These are phyloP conservation scores for Punica granatum DNA, from an alignment of 345 rosid species.

Conservation along the genomic window DNA sequence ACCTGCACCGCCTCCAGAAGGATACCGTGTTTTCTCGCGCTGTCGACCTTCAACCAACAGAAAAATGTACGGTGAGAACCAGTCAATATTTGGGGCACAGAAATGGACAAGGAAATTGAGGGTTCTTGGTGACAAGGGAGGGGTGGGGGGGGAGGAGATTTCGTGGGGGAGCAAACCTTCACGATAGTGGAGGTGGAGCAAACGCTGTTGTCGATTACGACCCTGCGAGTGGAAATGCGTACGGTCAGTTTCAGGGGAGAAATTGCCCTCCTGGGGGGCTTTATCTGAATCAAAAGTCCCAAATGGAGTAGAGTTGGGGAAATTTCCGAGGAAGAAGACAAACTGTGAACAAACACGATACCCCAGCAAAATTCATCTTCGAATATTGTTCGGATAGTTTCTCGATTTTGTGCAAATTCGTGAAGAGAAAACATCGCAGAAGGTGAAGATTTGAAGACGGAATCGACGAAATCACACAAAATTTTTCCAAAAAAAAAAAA, in stretches of 20 bases:
- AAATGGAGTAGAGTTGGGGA: background rate
- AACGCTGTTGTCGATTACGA: constrained; percentile 87
- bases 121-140: background rate
- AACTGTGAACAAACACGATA: background rate
- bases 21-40: constrained; percentile 85
- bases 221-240: constrained; percentile 38
- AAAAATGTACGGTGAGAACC: background rate
- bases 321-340: constrained; percentile 2
- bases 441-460: background rate
- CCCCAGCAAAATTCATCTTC: background rate
- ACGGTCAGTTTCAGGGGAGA: constrained; percentile 1
- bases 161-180: constrained; percentile 65
- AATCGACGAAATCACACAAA: background rate
- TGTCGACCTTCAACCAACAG: constrained; percentile 59
- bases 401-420: background rate
- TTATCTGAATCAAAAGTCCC: background rate
- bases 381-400: background rate
- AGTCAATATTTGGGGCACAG: background rate
- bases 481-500: no score
- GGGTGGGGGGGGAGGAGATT: constrained; percentile 5
- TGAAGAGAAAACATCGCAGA: background rate
- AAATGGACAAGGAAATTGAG: background rate
- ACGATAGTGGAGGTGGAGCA: constrained; percentile 80
- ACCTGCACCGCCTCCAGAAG: constrained; percentile 85
- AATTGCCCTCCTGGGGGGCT: background rate